Base-by-base conservation (phyloP, 148 eudicot genomes). In the Arbutus unedo region DNA sequence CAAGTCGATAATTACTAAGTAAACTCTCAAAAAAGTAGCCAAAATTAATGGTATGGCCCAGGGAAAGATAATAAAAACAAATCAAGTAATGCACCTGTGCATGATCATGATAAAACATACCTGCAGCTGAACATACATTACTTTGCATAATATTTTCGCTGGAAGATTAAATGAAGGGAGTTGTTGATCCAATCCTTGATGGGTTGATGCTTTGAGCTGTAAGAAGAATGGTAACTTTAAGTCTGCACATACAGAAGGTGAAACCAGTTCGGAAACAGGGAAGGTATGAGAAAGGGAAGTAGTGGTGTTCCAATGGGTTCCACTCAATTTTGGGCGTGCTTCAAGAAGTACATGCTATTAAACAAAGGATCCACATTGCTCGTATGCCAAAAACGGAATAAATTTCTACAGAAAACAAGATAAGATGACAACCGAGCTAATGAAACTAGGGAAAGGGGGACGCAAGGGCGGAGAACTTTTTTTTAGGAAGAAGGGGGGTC, bases 181-280 rank as follows among this genome's bases (percentile, higher is more conserved):
- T 77, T 93, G 92, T 50, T 94, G 92, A 59, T 92, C 94, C 62
- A 87, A 79, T 70, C 92, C 98, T 90, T 94, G 93, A 81, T 93
- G 91, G 8, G 91, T 96, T 48, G 99, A 96, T 66, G 98, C 98
- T 87, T 93, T 97, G 78, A 96, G 97, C 99, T 96, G 91, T 72
- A 90, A 82, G 75, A 81, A 78, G 49, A 73, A 71, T 14, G 21
- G 41, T 4, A 15, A 79, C 31, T 4, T 5, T 66, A 66, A 66
- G 31, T 7, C 25, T 0, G 4, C 41, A 53, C 11, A 38, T 19
- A 54, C 6, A 6, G 47, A 71, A 44, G 4, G 60, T 48, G 15
- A 45, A 82, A 59, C 77, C 66, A 82, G 21, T 57, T 57, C 38
- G 79, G 13, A 25, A 53, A 19, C 72, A 54, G 68, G 38, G n/a